phyloP scores from a whole-genome alignment of 1,284 basidiomycete species.

The Ceratobasidium sp. region DNA sequence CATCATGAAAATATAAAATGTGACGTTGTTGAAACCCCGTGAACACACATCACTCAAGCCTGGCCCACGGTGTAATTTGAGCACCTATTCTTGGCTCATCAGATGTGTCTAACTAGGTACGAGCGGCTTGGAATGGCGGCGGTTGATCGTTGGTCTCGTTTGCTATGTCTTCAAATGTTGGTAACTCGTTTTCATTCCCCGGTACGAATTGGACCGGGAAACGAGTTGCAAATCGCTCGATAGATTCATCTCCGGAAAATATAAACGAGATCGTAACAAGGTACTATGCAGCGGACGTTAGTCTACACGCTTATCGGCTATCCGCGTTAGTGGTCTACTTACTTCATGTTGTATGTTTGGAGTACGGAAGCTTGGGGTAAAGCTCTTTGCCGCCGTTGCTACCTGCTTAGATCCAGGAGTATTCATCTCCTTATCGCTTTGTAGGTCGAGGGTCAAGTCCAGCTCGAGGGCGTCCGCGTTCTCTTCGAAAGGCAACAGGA shows the following conservation, averaged over 20 bases:
- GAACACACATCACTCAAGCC: no score
- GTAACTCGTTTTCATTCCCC: constrained; percentile 22
- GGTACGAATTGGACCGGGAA: constrained; percentile 29
- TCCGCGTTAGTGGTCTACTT: not conserved
- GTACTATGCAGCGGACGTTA: constrained; percentile 5
- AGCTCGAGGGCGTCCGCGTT: constrained; percentile 17
- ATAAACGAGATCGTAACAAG: not conserved
- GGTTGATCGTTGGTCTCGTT: not conserved
- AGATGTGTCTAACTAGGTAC: no score
- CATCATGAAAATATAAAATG: no score
- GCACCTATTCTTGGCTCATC: no score
- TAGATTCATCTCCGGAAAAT: constrained; percentile 4
- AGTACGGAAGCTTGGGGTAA: constrained; percentile 26
- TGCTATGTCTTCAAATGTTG: constrained; percentile 5
- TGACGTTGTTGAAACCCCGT: no score
- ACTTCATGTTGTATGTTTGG: constrained; percentile 32
- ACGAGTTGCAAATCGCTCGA: constrained; percentile 16
- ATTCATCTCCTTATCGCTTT: not conserved
- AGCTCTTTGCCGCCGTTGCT: not conserved
- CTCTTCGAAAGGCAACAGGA: not conserved
- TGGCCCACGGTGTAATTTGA: no score
- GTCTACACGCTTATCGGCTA: not conserved
- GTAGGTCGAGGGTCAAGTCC: constrained; percentile 14
- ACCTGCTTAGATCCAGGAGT: not conserved
- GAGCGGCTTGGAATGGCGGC: not conserved